These are phyloP conservation scores for Rhizophora apiculata DNA, from an alignment of 345 rosid species.

Conservation along the genomic window DNA sequence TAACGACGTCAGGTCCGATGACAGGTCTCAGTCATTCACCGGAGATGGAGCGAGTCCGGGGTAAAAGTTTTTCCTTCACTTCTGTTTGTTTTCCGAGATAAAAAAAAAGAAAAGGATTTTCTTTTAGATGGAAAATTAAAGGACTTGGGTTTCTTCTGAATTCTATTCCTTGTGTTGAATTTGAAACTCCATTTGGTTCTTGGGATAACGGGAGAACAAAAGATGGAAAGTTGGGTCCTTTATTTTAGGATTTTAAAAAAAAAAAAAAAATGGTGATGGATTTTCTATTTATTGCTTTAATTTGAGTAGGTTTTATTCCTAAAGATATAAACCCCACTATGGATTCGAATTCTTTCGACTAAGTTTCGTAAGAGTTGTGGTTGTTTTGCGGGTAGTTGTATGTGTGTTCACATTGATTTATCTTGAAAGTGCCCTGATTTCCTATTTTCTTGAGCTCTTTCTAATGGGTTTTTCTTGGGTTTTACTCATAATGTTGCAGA, in stretches of 20 bases:
- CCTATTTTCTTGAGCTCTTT: too few species aligned
- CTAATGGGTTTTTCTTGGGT: not conserved
- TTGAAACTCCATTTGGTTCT: too few species aligned
- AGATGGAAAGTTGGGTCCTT: not conserved
- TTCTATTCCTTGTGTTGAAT: not conserved
- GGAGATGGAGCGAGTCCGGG: slow-evolving; percentile 75
- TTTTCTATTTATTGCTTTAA: not conserved
- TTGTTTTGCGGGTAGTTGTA: too few species aligned
- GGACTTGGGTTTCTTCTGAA: not conserved
- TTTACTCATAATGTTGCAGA: slow-evolving; percentile 23
- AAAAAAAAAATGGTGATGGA: not conserved
- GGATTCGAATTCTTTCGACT: too few species aligned
- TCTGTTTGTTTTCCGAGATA: slow-evolving; percentile 18
- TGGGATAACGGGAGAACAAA: not conserved
- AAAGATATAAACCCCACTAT: too few species aligned
- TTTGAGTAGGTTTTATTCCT: not conserved
- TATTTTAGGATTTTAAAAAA: not conserved
- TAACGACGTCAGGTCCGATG: slow-evolving; percentile 45
- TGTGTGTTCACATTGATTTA: too few species aligned
- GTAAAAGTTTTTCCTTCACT: slow-evolving; percentile 26
- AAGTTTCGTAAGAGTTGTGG: too few species aligned
- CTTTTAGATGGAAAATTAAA: too few species aligned
- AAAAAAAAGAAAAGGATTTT: too few species aligned
- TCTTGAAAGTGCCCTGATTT: too few species aligned
- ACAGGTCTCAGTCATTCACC: slow-evolving; percentile 52